Conservation (phyloP, 1,139 yeast genomes). For the Taiozyma onychis region DNA sequence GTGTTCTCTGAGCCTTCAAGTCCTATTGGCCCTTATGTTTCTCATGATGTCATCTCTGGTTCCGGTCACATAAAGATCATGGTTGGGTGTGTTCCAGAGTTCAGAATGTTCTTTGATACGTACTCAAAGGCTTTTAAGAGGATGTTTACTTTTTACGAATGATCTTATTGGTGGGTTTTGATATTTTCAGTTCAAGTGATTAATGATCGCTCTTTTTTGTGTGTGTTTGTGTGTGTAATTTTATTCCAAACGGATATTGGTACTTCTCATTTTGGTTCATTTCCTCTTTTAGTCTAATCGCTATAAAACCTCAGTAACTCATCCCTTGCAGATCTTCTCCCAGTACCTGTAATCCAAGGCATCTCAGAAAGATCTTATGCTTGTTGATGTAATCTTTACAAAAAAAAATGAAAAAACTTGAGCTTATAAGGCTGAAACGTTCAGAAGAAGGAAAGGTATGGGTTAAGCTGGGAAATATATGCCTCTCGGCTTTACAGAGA, state of each 20-base stretch:
- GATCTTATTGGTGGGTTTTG: not conserved
- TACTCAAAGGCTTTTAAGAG: not conserved
- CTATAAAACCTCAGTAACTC: not conserved
- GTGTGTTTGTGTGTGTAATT: no score
- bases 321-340: not conserved
- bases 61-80: not conserved
- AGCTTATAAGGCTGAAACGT: no score
- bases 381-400: not conserved
- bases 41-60: not conserved
- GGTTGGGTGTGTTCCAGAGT: constrained; percentile 2
- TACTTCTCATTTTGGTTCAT: not conserved
- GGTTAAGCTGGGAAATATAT: no score
- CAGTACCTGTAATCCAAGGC: not conserved
- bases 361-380: not conserved
- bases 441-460: no score
- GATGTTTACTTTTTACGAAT: not conserved
- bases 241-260: not conserved
- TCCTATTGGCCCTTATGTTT: not conserved
- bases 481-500: no score
- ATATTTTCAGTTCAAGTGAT: not conserved
- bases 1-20: constrained; percentile 1
- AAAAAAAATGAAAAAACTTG: no score
- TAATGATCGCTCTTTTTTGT: not conserved
- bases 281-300: not conserved
- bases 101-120: not conserved